Conservation (phyloP, 306 rosid species). For the Cucurbita argyrosperma region DNA sequence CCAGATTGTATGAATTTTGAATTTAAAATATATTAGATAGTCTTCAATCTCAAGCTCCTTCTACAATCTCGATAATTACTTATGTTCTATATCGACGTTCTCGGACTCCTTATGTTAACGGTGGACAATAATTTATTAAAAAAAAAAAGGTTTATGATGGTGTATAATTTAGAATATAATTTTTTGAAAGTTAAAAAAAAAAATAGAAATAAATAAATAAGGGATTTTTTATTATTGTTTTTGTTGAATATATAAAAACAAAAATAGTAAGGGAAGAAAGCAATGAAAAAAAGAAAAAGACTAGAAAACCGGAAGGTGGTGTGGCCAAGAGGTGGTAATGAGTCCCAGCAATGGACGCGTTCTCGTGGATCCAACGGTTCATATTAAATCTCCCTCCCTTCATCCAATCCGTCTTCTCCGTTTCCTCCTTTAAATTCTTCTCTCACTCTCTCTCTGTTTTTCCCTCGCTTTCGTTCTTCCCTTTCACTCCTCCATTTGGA, state of each 20-base stretch:
- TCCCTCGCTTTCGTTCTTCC: background rate
- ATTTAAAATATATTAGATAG: too few species aligned
- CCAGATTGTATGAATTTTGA: too few species aligned
- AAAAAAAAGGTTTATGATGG: too few species aligned
- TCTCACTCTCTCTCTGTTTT: constrained; percentile 2
- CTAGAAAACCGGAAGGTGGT: constrained; percentile 9
- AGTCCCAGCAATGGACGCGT: constrained; percentile 10
- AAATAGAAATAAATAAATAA: too few species aligned
- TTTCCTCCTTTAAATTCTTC: constrained; percentile 2
- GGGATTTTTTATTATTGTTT: too few species aligned
- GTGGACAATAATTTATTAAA: too few species aligned
- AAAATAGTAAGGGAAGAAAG: background rate
- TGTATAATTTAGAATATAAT: too few species aligned
- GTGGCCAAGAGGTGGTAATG: background rate
- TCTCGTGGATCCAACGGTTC: constrained; percentile 37
- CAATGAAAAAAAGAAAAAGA: background rate
- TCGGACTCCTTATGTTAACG: too few species aligned
- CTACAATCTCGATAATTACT: too few species aligned
- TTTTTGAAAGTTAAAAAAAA: too few species aligned
- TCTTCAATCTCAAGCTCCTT: too few species aligned
- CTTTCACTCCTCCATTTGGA: background rate
- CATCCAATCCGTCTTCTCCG: constrained; percentile 9
- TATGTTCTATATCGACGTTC: too few species aligned
- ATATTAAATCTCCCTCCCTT: constrained; percentile 9
- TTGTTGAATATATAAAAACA: background rate